Evolutionary conservation across 495 filamentous ascomycete species (phyloP), one percentile per base, ranked within the genome.

Genomic region (Rostrohypoxylon terebratum): DNA sequence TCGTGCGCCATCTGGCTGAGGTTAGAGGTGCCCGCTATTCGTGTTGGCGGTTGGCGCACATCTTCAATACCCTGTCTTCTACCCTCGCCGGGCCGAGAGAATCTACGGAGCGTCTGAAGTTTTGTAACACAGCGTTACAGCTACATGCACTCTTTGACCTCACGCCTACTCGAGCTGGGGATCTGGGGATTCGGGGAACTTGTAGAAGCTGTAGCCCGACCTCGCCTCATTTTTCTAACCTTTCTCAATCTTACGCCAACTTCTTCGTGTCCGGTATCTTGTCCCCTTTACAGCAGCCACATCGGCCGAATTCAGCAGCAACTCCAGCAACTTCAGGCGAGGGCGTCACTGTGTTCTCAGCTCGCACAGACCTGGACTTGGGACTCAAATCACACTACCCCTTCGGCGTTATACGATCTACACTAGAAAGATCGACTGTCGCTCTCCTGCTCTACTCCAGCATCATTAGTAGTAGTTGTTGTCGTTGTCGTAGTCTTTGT

Each of bases 41-140:
- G 28, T 58, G 58, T 66, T 48, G 59, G 70, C 54, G 51, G 58
- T 66, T 48, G 59, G 70, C 54, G 70, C 59, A 48, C 59, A 59
- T 65, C 64, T 51, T 58, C 42, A 11, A 62, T 34, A 62, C 69
- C 63, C 53, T 65, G 64, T 68, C 55, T 59, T 18, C 36, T 63
- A 36, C 45, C 57, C 40, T 57, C n/a, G 21, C 58, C 25, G 42
- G 50, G 44, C 33, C 44, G 55, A 58, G 63, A 66, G 47, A 59
- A 61, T 31, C 23, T 36, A 62, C 63, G 48, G 31, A 50, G 58
- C 57, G 66, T 65, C 66, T 69, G 53, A 54, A 63, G 50, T 50
- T 59, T 58, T 59, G 66, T 74, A 69, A 74, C 71, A 69, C 66
- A 48, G 57, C 25, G 66, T 69, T 66, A 44, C 62, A 66, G 55